phyloP scores from a whole-genome alignment of 441 rosid species.

The Manihot esculenta region DNA sequence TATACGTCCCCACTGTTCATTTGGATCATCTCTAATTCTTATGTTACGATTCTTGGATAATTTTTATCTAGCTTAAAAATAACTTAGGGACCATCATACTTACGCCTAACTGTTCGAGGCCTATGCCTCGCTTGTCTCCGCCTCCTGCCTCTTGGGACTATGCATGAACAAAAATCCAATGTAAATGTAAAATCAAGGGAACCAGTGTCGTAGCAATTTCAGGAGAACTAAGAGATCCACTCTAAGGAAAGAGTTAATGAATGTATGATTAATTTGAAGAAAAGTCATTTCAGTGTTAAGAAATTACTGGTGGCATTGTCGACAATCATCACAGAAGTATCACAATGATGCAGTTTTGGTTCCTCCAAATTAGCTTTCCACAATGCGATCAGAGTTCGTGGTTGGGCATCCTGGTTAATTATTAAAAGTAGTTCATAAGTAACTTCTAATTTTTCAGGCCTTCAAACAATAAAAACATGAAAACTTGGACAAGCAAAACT shows the following conservation, averaged over 20 bases:
- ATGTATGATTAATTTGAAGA: conserved; percentile 17
- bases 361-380: conserved; percentile 91
- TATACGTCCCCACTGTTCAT: background rate
- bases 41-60: background rate
- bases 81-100: conserved; percentile 53
- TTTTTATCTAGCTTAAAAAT: conserved; percentile 24
- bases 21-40: conserved; percentile 11
- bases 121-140: conserved; percentile 68
- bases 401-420: conserved; percentile 74
- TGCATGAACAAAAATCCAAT: conserved; percentile 55
- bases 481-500: background rate
- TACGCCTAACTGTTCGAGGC: conserved; percentile 69
- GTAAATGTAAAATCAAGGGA: conserved; percentile 30
- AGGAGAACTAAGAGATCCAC: conserved; percentile 6
- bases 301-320: conserved; percentile 72
- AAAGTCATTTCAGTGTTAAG: conserved; percentile 27
- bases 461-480: background rate
- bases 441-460: background rate
- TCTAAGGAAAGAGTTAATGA: background rate
- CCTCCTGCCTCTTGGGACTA: conserved; percentile 79
- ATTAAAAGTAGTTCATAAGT: conserved; percentile 20
- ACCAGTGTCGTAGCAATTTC: conserved; percentile 18
- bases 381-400: conserved; percentile 65
- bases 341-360: conserved; percentile 60
- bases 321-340: conserved; percentile 71